These are phyloP conservation scores for Spergularia azorica DNA, from an alignment of 179 eudicot genomes.

Conservation along the genomic window DNA sequence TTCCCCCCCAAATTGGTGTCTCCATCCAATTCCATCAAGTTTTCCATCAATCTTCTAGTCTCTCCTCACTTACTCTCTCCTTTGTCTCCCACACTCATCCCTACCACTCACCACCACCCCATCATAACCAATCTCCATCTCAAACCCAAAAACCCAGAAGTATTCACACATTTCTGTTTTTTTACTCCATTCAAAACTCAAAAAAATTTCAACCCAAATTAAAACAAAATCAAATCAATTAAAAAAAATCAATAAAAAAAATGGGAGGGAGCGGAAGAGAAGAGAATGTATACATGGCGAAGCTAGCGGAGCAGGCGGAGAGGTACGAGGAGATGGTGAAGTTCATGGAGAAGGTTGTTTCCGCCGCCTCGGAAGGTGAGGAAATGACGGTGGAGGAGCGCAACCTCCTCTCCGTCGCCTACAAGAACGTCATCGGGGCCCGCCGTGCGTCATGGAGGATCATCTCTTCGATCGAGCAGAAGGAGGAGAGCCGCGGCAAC, in stretches of 20 bases:
- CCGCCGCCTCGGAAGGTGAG: conserved; percentile 34
- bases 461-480: conserved; percentile 62
- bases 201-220: too few relatives aligned
- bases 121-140: too few relatives aligned
- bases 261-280: conserved; percentile 49
- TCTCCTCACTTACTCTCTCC: too few relatives aligned
- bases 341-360: conserved; percentile 60
- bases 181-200: too few relatives aligned
- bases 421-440: conserved; percentile 65
- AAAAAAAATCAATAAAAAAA: conserved; percentile 9
- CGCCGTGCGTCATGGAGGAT: conserved; percentile 64
- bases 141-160: too few relatives aligned
- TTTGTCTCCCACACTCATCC: too few relatives aligned
- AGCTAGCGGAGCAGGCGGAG: conserved; percentile 72
- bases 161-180: too few relatives aligned
- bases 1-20: too few relatives aligned
- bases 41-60: too few relatives aligned
- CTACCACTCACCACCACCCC: too few relatives aligned
- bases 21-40: too few relatives aligned
- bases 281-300: conserved; percentile 58
- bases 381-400: conserved; percentile 68
- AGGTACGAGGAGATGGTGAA: conserved; percentile 72
- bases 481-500: conserved; percentile 60
- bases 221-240: too few relatives aligned
- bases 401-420: conserved; percentile 65